Evolutionary conservation across 129 eudicot genomes (phyloP).

Genomic region (Apium graveolens): DNA sequence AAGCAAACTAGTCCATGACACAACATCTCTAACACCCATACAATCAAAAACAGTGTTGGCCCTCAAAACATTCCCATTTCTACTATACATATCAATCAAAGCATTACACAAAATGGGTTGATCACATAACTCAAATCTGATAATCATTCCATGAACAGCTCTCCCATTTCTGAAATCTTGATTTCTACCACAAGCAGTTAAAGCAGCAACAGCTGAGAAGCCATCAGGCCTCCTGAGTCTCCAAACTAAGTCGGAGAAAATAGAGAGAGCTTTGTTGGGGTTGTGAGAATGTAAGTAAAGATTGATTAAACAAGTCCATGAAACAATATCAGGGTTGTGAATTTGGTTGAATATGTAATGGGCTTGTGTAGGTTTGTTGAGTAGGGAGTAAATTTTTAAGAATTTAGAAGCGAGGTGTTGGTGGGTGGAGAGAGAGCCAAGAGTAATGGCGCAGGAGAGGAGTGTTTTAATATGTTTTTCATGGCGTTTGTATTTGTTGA

Average conservation of each 20-base stretch:
- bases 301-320: slow-evolving; percentile 50
- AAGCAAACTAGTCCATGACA: slow-evolving; percentile 59
- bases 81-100: slow-evolving; percentile 49
- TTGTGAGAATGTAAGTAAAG: slow-evolving; percentile 30
- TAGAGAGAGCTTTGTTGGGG: slow-evolving; percentile 32
- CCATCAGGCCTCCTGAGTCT: slow-evolving; percentile 43
- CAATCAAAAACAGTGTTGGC: slow-evolving; percentile 33
- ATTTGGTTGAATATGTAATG: slow-evolving; percentile 34
- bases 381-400: slow-evolving; percentile 33
- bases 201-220: slow-evolving; percentile 42
- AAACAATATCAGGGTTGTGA: slow-evolving; percentile 39
- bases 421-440: slow-evolving; percentile 25
- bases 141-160: slow-evolving; percentile 49
- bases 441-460: slow-evolving; percentile 39
- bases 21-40: slow-evolving; percentile 42
- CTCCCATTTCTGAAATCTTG: slow-evolving; percentile 35
- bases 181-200: slow-evolving; percentile 46
- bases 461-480: slow-evolving; percentile 38
- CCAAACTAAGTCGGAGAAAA: slow-evolving; percentile 23
- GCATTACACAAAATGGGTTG: slow-evolving; percentile 43
- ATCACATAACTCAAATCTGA: slow-evolving; percentile 28
- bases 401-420: slow-evolving; percentile 33
- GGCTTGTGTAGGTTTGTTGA: slow-evolving; percentile 30
- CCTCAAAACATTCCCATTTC: slow-evolving; percentile 16
- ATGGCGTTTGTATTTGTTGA: slow-evolving; percentile 28